Conservation (phyloP, 2,329 filamentous ascomycete genomes). For the Colletotrichum sansevieriae region DNA sequence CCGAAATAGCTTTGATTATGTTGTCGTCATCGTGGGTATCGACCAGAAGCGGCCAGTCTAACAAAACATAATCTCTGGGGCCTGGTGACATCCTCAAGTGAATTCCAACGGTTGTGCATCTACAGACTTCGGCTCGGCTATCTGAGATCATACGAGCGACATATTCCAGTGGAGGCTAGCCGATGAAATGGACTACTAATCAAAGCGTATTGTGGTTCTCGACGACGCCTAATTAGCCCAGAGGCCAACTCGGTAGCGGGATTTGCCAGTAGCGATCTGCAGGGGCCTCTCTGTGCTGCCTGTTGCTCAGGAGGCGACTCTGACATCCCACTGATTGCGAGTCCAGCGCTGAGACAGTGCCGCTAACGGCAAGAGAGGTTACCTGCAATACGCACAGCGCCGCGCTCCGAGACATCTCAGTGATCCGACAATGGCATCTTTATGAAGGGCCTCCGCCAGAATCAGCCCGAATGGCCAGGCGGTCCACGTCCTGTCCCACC, state of each 20-base stretch:
- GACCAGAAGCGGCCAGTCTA: constrained; percentile 10
- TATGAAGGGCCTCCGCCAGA: constrained; percentile 10
- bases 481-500: constrained; percentile 19
- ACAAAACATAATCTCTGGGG: neutral
- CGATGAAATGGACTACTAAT: constrained; percentile 9
- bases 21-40: neutral
- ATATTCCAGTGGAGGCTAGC: constrained; percentile 5
- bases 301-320: neutral
- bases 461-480: neutral
- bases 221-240: constrained; percentile 10
- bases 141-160: neutral
- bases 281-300: constrained; percentile 23
- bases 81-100: neutral
- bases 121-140: neutral
- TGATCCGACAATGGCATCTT: neutral
- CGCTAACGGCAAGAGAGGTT: neutral
- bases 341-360: constrained; percentile 10
- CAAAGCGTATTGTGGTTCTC: neutral
- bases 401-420: constrained; percentile 10
- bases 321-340: neutral
- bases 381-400: neutral
- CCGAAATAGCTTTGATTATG: neutral
- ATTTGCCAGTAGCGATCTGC: constrained; percentile 21
- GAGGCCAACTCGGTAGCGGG: constrained; percentile 19
- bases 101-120: constrained; percentile 6